Conservation (phyloP, 2,329 filamentous ascomycete species). For the Juglanconis juglandina region DNA sequence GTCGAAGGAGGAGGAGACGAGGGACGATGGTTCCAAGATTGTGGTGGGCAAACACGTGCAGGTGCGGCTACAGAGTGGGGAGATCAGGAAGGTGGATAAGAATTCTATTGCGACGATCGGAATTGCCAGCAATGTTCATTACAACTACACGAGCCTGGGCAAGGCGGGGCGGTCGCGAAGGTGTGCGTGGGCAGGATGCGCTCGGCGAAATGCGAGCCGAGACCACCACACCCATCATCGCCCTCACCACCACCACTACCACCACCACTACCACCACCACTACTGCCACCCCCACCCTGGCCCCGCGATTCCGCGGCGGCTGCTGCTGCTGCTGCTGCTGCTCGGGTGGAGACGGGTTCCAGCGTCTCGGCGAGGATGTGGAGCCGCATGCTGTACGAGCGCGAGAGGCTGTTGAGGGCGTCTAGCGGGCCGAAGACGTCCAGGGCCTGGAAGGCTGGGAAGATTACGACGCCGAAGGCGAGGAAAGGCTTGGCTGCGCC, state of each 20-base stretch:
- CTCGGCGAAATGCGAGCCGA: not conserved
- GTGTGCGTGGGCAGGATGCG: slow-evolving; percentile 43
- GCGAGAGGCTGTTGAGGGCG: slow-evolving; percentile 24
- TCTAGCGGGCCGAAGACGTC: slow-evolving; percentile 28
- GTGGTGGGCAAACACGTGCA: no score
- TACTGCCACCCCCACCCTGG: no score
- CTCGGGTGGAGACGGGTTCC: slow-evolving; percentile 21
- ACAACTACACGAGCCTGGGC: no score
- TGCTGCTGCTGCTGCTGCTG: not conserved
- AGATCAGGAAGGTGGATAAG: no score
- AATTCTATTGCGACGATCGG: no score
- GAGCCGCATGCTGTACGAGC: slow-evolving; percentile 18
- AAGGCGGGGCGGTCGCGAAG: slow-evolving; percentile 47
- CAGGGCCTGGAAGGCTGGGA: slow-evolving; percentile 24
- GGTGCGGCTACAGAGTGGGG: no score
- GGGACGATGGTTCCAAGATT: no score
- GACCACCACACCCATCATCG: no score
- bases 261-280: no score
- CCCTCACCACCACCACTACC: no score
- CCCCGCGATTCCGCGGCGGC: not conserved
- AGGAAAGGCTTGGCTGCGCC: not conserved
- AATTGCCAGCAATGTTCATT: no score
- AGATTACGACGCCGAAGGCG: slow-evolving; percentile 24
- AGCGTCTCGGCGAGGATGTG: slow-evolving; percentile 23
- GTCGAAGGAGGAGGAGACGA: no score